These are phyloP conservation scores for Vigna mungo DNA, from an alignment of 306 rosid species.

Conservation along the genomic window DNA sequence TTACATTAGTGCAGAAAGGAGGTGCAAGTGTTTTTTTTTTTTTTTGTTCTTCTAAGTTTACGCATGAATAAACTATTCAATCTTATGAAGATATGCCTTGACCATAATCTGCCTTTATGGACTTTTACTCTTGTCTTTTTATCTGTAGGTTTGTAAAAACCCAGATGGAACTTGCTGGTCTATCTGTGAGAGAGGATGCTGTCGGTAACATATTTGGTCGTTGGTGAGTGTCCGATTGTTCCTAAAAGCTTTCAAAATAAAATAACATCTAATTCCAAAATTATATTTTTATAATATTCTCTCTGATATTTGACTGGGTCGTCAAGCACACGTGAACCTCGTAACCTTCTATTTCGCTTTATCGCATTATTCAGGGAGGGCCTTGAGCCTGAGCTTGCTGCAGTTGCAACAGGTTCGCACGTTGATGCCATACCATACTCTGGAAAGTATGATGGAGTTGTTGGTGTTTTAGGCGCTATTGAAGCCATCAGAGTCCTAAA, in stretches of 20 bases:
- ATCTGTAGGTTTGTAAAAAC: conserved; percentile 75
- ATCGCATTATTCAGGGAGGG: conserved; percentile 72
- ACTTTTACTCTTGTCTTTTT: conserved; percentile 38
- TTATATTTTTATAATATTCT: conserved; percentile 4
- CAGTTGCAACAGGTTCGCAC: conserved; percentile 95
- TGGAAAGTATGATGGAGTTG: conserved; percentile 96
- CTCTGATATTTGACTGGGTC: conserved; percentile 5
- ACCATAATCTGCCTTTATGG: conserved; percentile 16
- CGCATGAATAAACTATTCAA: conserved; percentile 3
- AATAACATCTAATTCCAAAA: neutral
- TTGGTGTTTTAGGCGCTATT: conserved; percentile 97
- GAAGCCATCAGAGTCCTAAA: conserved; percentile 88
- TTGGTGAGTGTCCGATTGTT: conserved; percentile 65
- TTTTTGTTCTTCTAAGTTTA: neutral
- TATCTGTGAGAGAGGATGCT: conserved; percentile 92
- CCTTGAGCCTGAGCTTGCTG: conserved; percentile 71
- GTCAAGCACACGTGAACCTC: conserved; percentile 35
- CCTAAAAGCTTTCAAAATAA: neutral
- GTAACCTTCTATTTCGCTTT: conserved; percentile 5
- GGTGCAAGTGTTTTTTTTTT: neutral
- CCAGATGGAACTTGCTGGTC: conserved; percentile 84
- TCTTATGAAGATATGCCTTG: conserved; percentile 3
- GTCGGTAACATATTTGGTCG: conserved; percentile 95
- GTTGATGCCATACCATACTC: conserved; percentile 97
- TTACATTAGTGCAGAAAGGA: conserved; percentile 27